Evolutionary conservation across 345 rosid genomes (phyloP).

Genomic region (Rhodomyrtus tomentosa): DNA sequence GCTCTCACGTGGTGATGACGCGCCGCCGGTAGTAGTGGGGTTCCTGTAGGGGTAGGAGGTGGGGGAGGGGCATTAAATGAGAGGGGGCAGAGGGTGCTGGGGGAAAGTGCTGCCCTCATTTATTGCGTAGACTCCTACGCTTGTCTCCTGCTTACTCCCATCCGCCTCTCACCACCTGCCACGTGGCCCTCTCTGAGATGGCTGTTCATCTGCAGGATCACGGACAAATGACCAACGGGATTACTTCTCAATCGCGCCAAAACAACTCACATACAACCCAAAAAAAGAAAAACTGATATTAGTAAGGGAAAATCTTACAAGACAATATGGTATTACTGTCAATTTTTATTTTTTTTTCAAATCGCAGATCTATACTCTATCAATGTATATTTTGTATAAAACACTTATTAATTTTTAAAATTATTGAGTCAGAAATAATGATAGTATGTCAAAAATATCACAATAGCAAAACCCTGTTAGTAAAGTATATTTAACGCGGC

Average conservation of each 20-base stretch:
- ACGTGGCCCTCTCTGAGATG: background rate
- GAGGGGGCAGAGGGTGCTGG: background rate
- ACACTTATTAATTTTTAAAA: too few species aligned
- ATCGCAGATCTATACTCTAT: too few species aligned
- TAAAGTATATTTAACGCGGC: background rate
- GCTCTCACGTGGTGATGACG: background rate
- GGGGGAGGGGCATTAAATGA: background rate
- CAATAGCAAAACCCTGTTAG: too few species aligned
- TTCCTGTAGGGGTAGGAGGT: fast-evolving
- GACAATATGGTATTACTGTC: too few species aligned
- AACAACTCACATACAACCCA: too few species aligned
- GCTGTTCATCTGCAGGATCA: background rate
- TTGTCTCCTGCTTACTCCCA: background rate
- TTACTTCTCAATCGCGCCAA: background rate
- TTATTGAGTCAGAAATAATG: too few species aligned
- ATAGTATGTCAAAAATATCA: too few species aligned
- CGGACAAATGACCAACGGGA: background rate
- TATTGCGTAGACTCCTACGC: background rate
- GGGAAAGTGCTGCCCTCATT: background rate
- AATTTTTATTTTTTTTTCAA: too few species aligned
- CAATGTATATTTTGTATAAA: too few species aligned
- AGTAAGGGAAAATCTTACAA: too few species aligned
- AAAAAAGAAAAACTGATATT: too few species aligned
- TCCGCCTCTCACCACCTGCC: background rate
- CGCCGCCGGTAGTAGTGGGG: background rate